These are phyloP conservation scores for Acmispon strigosus DNA, from an alignment of 306 rosid species.

Conservation along the genomic window DNA sequence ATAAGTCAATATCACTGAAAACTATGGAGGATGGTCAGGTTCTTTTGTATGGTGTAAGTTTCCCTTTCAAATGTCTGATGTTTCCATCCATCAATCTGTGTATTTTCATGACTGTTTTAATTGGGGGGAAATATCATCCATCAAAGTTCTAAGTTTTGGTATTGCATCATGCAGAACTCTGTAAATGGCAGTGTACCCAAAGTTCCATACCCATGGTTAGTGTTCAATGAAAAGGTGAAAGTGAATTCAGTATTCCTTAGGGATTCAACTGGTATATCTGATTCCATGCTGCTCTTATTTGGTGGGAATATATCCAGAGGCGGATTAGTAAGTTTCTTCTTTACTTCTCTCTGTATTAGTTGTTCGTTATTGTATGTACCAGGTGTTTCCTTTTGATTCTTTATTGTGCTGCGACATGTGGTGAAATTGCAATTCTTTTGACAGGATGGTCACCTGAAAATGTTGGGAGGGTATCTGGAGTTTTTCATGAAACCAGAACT, in stretches of 20 bases:
- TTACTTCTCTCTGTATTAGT: slow-evolving; percentile 8
- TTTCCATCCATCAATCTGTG: neutral
- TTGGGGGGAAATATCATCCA: slow-evolving; percentile 1
- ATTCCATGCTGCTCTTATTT: slow-evolving; percentile 82
- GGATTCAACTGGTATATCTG: slow-evolving; percentile 89
- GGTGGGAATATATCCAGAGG: slow-evolving; percentile 81
- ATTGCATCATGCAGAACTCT: slow-evolving; percentile 56
- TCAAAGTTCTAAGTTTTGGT: slow-evolving; percentile 24
- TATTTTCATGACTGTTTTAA: slow-evolving; percentile 19
- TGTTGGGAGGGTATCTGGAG: slow-evolving; percentile 92
- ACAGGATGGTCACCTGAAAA: slow-evolving; percentile 92
- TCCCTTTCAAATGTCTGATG: slow-evolving; percentile 15
- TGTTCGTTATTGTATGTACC: slow-evolving; percentile 9
- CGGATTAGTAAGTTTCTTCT: slow-evolving; percentile 51
- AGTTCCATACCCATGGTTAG: slow-evolving; percentile 93
- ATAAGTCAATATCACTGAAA: slow-evolving; percentile 78
- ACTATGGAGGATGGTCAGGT: slow-evolving; percentile 99
- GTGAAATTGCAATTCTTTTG: slow-evolving; percentile 19
- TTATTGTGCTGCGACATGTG: slow-evolving; percentile 2
- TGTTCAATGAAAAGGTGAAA: slow-evolving; percentile 92
- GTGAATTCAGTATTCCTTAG: slow-evolving; percentile 91
- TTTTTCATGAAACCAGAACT: slow-evolving; percentile 85
- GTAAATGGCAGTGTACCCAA: slow-evolving; percentile 69
- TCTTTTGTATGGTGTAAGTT: slow-evolving; percentile 75
- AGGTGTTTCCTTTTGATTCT: slow-evolving; percentile 2